A percentile compares a stretch with the other conserved stretches of the same genome.
phyloP scores from a whole-genome alignment of 345 rosid species.

The Eucalyptus tenuipes region DNA sequence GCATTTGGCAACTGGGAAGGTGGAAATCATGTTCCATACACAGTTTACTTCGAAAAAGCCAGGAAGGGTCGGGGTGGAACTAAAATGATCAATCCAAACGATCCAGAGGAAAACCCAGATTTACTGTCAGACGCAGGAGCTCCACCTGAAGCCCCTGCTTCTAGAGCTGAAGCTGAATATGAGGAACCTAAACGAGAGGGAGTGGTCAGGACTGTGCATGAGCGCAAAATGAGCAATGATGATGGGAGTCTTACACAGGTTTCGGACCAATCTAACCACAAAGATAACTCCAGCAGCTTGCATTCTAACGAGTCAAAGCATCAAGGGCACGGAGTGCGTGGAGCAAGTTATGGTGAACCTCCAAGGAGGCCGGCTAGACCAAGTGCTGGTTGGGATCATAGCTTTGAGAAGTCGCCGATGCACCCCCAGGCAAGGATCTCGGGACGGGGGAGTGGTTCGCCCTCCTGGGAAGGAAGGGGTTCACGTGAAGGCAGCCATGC shows the following conservation, averaged over 20 bases:
- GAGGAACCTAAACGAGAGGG: conserved; percentile 19
- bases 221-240: conserved; percentile 22
- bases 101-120: conserved; percentile 55
- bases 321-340: conserved; percentile 38
- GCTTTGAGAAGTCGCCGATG: conserved; percentile 60
- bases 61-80: conserved; percentile 54
- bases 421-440: conserved; percentile 42
- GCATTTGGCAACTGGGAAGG: conserved; percentile 88
- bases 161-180: conserved; percentile 25
- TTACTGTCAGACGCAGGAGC: conserved; percentile 9
- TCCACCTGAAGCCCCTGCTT: conserved; percentile 29
- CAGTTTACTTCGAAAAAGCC: conserved; percentile 79
- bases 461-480: conserved; percentile 48
- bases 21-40: conserved; percentile 75
- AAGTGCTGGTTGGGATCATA: conserved; percentile 47
- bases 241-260: background rate
- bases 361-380: conserved; percentile 14
- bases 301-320: conserved; percentile 15
- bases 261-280: conserved; percentile 9
- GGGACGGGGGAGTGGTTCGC: conserved; percentile 32
- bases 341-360: conserved; percentile 26
- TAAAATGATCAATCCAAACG: conserved; percentile 54
- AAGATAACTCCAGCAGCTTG: background rate
- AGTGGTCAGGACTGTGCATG: conserved; percentile 26
- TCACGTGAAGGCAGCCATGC: conserved; percentile 39